Evolutionary conservation across 2,329 filamentous ascomycete genomes (phyloP).

Genomic region (Hymenoscyphus fraxineus): DNA sequence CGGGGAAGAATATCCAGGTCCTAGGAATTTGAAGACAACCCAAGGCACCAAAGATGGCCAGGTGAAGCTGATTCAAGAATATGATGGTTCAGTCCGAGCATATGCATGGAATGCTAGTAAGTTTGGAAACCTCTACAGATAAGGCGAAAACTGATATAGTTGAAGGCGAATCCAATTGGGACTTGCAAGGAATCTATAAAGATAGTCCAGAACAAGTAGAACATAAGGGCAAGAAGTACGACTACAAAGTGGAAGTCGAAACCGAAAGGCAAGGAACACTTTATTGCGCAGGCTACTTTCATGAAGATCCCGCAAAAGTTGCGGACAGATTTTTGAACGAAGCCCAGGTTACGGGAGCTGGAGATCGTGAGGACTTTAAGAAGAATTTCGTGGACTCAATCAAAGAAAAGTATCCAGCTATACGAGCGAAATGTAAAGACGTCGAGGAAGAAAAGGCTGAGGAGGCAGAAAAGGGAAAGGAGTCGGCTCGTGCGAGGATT

Average conservation of each 20-base stretch:
- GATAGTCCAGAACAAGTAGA: constrained; percentile 45
- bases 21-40: constrained; percentile 77
- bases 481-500: constrained; percentile 46
- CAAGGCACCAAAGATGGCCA: constrained; percentile 95
- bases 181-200: neutral
- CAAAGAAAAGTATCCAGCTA: neutral
- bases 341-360: no score
- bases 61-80: constrained; percentile 83
- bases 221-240: constrained; percentile 83
- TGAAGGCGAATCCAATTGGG: constrained; percentile 43
- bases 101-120: constrained; percentile 72
- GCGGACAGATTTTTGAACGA: no score
- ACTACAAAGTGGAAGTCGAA: constrained; percentile 48
- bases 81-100: constrained; percentile 76
- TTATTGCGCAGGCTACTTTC: no score
- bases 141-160: neutral
- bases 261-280: no score
- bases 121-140: constrained; percentile 12
- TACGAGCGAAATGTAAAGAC: neutral
- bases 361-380: neutral
- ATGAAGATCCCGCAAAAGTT: no score
- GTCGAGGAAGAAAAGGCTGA: neutral
- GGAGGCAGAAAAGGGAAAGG: neutral
- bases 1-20: constrained; percentile 85
- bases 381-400: neutral